Percentiles rank a stretch among this genome's conserved stretches.
These are phyloP conservation scores for Fraxinus americana DNA, from an alignment of 257 asterid species.

Conservation along the genomic window DNA sequence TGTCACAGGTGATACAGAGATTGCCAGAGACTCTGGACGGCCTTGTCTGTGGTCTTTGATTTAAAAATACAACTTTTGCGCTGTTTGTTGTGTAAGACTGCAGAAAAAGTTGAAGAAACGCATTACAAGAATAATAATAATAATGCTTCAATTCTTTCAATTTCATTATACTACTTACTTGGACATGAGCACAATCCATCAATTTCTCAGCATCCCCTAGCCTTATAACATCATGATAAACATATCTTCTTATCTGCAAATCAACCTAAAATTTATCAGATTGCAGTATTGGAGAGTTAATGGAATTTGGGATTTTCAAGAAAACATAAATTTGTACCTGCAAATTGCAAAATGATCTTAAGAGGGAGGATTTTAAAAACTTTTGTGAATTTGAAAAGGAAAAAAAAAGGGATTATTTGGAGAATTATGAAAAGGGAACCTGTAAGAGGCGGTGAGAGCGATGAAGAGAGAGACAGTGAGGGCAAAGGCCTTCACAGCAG, in stretches of 20 bases:
- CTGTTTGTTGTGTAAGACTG: constrained; percentile 58
- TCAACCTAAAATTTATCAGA: not conserved
- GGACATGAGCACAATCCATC: constrained; percentile 69
- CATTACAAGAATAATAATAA: not conserved
- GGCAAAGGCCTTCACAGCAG: constrained; percentile 72
- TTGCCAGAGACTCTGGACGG: constrained; percentile 44
- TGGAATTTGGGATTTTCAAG: not conserved
- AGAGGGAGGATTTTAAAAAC: too few species aligned
- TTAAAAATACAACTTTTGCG: constrained; percentile 60
- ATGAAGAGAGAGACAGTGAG: constrained; percentile 54
- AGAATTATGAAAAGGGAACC: constrained; percentile 30
- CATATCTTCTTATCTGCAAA: constrained; percentile 40
- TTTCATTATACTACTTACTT: constrained; percentile 39
- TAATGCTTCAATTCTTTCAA: not conserved
- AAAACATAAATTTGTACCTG: not conserved
- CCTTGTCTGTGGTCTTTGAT: constrained; percentile 52
- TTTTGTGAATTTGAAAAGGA: too few species aligned
- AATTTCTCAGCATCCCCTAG: constrained; percentile 46
- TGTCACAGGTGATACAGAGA: constrained; percentile 49
- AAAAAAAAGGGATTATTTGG: not conserved
- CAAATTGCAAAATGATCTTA: not conserved
- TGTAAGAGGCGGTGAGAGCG: constrained; percentile 70
- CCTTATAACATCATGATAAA: constrained; percentile 31
- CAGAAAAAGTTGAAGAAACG: not conserved
- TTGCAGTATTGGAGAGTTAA: not conserved